A percentile compares a stretch with the other conserved stretches of the same genome.
Evolutionary conservation across 116 monocot genomes (phyloP).

Genomic region (Thalassia testudinum): DNA sequence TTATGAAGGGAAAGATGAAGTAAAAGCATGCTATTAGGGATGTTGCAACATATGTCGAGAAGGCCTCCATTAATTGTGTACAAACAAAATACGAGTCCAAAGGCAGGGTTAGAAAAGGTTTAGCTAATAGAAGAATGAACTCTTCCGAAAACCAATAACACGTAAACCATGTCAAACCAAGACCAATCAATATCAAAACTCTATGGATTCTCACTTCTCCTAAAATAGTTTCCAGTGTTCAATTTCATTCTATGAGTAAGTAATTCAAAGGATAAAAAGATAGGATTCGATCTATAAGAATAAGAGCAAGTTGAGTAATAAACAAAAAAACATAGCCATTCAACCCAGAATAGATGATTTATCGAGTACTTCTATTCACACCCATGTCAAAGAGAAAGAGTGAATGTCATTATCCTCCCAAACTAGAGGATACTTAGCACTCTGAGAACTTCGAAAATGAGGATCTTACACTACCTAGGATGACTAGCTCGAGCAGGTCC

Average conservation of each 20-base stretch:
- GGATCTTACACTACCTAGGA: no score
- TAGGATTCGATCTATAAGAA: not conserved
- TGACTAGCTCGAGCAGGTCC: no score
- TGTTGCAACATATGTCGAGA: conserved; percentile 8
- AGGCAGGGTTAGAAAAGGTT: conserved; percentile 2
- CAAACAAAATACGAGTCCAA: conserved; percentile 9
- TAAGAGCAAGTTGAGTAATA: no score
- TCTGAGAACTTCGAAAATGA: no score
- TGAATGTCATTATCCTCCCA: no score
- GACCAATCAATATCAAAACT: conserved; percentile 5
- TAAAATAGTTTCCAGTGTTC: not conserved
- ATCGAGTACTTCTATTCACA: no score
- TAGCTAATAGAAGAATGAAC: not conserved
- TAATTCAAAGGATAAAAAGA: conserved; percentile 2
- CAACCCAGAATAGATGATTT: no score
- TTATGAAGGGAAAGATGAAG: conserved; percentile 7
- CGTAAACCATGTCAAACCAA: conserved; percentile 9
- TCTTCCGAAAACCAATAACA: conserved; percentile 4
- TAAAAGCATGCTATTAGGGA: conserved; percentile 7
- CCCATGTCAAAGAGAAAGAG: no score
- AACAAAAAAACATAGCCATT: no score
- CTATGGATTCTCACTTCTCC: conserved; percentile 1
- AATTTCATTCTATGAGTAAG: conserved; percentile 2
- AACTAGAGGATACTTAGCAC: no score
- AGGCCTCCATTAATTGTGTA: conserved; percentile 5